These are phyloP conservation scores for Colletotrichum sublineola DNA, from an alignment of 2,329 filamentous ascomycete genomes.

Conservation along the genomic window DNA sequence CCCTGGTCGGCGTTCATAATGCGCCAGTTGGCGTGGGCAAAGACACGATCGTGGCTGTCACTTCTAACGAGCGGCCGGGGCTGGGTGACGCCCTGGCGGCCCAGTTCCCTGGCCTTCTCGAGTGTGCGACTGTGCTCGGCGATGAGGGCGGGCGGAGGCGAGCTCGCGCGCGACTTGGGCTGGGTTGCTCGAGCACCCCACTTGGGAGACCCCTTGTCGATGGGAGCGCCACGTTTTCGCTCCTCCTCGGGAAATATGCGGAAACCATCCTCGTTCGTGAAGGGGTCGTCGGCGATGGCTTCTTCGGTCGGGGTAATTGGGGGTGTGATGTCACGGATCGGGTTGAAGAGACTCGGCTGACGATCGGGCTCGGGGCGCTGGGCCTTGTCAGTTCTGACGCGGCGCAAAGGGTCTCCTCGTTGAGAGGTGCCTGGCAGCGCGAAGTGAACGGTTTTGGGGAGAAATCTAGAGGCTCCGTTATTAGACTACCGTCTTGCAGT, in stretches of 20 bases:
- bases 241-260: conserved; percentile 64
- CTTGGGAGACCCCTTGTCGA: conserved; percentile 79
- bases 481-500: conserved; percentile 16
- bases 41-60: conserved; percentile 76
- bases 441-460: conserved; percentile 94
- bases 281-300: conserved; percentile 60
- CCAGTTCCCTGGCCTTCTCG: conserved; percentile 70
- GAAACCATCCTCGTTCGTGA: conserved; percentile 70
- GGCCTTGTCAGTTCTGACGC: conserved; percentile 40
- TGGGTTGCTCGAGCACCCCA: conserved; percentile 85
- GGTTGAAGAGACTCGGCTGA: conserved; percentile 67
- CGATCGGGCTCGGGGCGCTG: conserved; percentile 47
- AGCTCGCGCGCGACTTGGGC: conserved; percentile 80
- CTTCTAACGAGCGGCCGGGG: conserved; percentile 66
- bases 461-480: conserved; percentile 71
- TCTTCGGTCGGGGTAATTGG: conserved; percentile 69
- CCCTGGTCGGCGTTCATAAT: conserved; percentile 90
- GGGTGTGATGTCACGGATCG: conserved; percentile 63
- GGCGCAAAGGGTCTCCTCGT: conserved; percentile 50
- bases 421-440: conserved; percentile 71
- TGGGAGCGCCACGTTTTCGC: conserved; percentile 71
- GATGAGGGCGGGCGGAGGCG: conserved; percentile 81
- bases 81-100: conserved; percentile 69
- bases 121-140: conserved; percentile 74
- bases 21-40: conserved; percentile 84